These are phyloP conservation scores for Royoungia palumana DNA, from an alignment of 768 basidiomycete species.

Conservation along the genomic window DNA sequence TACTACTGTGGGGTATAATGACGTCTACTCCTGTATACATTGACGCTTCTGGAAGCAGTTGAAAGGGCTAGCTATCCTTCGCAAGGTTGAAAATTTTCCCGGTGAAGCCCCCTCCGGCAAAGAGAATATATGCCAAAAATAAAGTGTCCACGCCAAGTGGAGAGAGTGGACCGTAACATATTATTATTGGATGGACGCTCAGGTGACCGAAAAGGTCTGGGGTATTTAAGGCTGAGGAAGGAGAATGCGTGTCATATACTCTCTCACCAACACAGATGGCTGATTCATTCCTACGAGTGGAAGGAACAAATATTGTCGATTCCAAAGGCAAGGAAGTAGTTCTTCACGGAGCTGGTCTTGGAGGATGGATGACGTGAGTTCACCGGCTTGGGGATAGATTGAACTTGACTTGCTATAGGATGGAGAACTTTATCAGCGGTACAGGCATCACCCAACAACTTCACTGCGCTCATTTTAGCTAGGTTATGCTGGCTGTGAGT, in stretches of 20 bases:
- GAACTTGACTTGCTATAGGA: slow-evolving; percentile 36
- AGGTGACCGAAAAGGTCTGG: no score
- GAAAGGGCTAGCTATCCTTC: no score
- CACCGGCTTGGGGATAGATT: slow-evolving; percentile 6
- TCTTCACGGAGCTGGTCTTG: slow-evolving; percentile 69
- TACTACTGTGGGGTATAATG: no score
- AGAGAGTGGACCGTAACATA: no score
- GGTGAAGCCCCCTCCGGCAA: no score
- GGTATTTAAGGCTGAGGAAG: background rate
- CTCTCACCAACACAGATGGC: slow-evolving; percentile 8
- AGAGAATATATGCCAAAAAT: no score
- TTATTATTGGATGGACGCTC: no score
- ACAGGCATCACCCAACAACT: no score
- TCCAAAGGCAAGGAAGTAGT: slow-evolving; percentile 54
- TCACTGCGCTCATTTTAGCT: slow-evolving; percentile 20
- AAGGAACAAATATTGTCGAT: slow-evolving; percentile 59
- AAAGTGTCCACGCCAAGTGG: no score
- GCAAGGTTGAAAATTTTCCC: no score
- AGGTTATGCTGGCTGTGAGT: slow-evolving; percentile 79
- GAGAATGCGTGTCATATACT: background rate
- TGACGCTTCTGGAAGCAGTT: no score
- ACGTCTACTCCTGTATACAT: no score
- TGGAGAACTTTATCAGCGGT: slow-evolving; percentile 66
- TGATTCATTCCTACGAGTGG: slow-evolving; percentile 48
- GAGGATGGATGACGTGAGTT: slow-evolving; percentile 84